phyloP scores from a whole-genome alignment of 129 eudicot species.

The Heracleum sosnowskyi region DNA sequence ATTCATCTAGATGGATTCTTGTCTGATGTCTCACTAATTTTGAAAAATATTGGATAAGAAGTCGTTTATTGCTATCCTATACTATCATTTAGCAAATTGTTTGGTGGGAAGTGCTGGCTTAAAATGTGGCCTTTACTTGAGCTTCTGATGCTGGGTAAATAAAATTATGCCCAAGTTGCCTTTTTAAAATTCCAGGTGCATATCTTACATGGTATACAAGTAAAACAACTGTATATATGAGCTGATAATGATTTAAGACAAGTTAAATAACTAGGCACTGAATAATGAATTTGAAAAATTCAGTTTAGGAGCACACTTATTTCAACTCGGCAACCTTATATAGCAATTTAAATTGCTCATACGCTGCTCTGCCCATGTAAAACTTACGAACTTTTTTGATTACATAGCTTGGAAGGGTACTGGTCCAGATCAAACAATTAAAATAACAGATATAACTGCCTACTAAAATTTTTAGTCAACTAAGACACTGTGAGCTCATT shows the following conservation, averaged over 20 bases:
- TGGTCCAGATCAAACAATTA: not conserved
- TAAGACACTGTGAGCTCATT: not conserved
- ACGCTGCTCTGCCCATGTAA: not conserved
- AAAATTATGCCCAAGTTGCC: not conserved
- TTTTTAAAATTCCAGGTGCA: not conserved
- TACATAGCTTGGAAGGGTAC: not conserved
- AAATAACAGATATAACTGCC: not conserved
- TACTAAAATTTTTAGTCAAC: not conserved
- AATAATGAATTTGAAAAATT: not conserved
- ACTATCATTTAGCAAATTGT: not conserved
- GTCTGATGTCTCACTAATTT: not conserved
- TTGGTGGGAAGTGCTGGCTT: not conserved
- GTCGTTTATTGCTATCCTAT: not conserved
- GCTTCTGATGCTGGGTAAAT: not conserved
- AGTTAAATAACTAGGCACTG: not conserved
- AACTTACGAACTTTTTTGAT: not conserved
- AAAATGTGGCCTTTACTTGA: not conserved
- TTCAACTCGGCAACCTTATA: not conserved
- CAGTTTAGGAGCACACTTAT: no score
- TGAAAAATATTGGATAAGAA: not conserved
- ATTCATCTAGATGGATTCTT: not conserved
- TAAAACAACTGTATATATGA: not conserved
- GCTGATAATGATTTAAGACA: not conserved
- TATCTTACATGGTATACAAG: not conserved
- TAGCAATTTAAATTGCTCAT: no score